Conservation (phyloP, 345 rosid species). For the Geranium rotundifolium region DNA sequence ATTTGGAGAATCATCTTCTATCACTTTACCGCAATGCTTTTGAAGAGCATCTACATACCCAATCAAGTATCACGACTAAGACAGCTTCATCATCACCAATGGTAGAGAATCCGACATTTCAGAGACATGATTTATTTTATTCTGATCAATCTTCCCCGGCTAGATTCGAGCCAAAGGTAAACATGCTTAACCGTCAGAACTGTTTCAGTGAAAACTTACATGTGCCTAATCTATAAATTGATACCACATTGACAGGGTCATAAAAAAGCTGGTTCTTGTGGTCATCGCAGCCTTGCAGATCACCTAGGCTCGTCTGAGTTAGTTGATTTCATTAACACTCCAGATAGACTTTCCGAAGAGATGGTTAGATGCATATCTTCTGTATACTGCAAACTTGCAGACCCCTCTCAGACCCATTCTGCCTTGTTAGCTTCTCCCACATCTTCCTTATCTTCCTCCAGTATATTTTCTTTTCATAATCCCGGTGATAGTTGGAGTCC, state of each 20-base stretch:
- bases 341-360: constrained; percentile 66
- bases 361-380: constrained; percentile 71
- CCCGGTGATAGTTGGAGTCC: constrained; percentile 53
- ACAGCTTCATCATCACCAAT: constrained; percentile 18
- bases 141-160: constrained; percentile 33
- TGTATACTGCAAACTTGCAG: constrained; percentile 61
- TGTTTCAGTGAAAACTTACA: background rate
- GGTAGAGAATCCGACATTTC: constrained; percentile 13
- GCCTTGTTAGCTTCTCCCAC: constrained; percentile 48
- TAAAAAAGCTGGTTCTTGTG: constrained; percentile 27
- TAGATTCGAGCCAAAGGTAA: constrained; percentile 43
- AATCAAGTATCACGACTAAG: constrained; percentile 18
- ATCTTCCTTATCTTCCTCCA: constrained; percentile 64
- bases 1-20: constrained; percentile 52
- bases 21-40: constrained; percentile 64
- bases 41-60: constrained; percentile 32
- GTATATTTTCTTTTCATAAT: constrained; percentile 57
- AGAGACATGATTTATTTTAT: constrained; percentile 14
- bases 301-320: constrained; percentile 39
- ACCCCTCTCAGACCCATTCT: constrained; percentile 19
- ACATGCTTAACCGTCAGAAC: background rate
- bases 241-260: constrained; percentile 7
- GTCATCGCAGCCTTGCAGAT: constrained; percentile 68
- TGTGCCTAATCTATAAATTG: background rate
- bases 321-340: constrained; percentile 22